Conservation (phyloP, 2,329 filamentous ascomycete species). For the Trichoderma cornu-damae region DNA sequence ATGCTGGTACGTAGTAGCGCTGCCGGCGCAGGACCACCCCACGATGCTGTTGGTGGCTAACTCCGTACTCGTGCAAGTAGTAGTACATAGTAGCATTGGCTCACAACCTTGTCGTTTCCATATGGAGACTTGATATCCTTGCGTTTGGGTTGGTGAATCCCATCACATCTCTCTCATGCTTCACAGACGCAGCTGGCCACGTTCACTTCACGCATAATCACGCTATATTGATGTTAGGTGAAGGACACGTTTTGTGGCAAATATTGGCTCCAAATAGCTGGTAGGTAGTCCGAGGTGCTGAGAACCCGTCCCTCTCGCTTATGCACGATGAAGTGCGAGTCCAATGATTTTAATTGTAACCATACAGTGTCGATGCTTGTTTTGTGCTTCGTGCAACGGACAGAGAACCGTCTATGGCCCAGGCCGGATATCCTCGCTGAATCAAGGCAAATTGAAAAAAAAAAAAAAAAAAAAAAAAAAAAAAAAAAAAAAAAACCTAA, state of each 20-base stretch:
- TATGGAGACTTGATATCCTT: neutral
- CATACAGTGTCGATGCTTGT: neutral
- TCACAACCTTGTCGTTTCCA: neutral
- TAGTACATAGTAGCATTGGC: neutral
- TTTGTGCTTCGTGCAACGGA: neutral
- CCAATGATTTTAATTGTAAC: neutral
- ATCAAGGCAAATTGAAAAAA: neutral
- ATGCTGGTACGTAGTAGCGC: neutral
- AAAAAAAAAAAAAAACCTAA: too few species aligned
- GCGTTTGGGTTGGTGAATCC: neutral
- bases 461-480: too few species aligned
- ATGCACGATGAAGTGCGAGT: neutral
- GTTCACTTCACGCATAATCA: constrained; percentile 2
- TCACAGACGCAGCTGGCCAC: neutral
- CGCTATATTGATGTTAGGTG: neutral
- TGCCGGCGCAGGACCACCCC: too few species aligned
- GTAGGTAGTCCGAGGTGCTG: too few species aligned
- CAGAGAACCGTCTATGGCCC: neutral
- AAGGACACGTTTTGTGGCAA: neutral
- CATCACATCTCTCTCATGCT: neutral
- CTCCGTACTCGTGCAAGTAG: neutral
- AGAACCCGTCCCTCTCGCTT: neutral
- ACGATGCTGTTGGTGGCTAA: neutral
- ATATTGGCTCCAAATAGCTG: too few species aligned
- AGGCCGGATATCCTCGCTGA: neutral